phyloP scores from a whole-genome alignment of 805 yeast species.

The Debaryomyces tyrocola region DNA sequence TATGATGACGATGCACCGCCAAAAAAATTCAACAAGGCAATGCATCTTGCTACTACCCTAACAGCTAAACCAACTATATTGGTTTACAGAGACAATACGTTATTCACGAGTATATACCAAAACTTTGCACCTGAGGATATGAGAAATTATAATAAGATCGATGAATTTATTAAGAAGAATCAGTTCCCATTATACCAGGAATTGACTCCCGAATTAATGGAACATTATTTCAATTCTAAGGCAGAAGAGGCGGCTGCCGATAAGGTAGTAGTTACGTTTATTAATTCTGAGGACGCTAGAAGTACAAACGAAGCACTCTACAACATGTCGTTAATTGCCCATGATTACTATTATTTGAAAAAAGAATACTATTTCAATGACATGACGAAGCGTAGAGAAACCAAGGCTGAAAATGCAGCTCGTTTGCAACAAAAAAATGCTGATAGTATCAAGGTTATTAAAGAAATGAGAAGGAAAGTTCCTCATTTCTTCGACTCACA shows the following conservation, averaged over 20 bases:
- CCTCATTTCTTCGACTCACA: conserved; percentile 47
- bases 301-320: conserved; percentile 32
- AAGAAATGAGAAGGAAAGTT: conserved; percentile 50
- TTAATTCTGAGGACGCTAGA: conserved; percentile 39
- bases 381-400: conserved; percentile 22
- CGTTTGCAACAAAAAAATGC: conserved; percentile 41
- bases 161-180: conserved; percentile 50
- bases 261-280: conserved; percentile 51
- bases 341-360: conserved; percentile 48
- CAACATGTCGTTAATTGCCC: conserved; percentile 45
- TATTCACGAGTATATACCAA: conserved; percentile 53
- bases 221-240: conserved; percentile 33
- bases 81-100: conserved; percentile 57
- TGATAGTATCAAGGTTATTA: conserved; percentile 42
- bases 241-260: conserved; percentile 20
- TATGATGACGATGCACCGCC: conserved; percentile 34
- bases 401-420: conserved; percentile 45
- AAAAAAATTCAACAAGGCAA: conserved; percentile 42
- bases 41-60: conserved; percentile 51
- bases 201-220: conserved; percentile 40
- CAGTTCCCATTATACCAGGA: conserved; percentile 55
- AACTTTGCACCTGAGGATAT: conserved; percentile 65
- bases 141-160: conserved; percentile 48
- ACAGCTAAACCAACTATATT: conserved; percentile 64
- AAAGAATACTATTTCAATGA: conserved; percentile 39